Conservation (phyloP, 2,329 filamentous ascomycete genomes). For the Curvularia eragrostidis region DNA sequence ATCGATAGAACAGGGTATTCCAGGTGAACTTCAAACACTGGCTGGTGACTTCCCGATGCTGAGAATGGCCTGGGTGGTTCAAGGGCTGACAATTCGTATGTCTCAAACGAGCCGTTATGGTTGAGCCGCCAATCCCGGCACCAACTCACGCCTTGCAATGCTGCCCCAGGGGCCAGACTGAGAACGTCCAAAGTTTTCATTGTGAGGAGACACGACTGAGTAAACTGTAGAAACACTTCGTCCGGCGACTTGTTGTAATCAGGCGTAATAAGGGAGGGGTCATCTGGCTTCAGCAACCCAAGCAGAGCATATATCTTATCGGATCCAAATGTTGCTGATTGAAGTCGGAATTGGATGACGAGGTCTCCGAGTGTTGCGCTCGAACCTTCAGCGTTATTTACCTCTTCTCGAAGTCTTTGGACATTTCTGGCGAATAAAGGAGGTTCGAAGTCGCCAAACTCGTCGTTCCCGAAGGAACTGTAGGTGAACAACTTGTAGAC, state of each 20-base stretch:
- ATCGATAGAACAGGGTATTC: background rate
- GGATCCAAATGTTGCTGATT: slow-evolving; percentile 12
- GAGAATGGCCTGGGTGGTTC: background rate
- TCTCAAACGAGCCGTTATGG: background rate
- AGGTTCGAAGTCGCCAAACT: background rate
- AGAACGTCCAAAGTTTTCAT: slow-evolving; percentile 7
- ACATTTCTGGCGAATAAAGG: background rate
- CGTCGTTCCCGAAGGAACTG: background rate
- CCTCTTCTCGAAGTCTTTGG: background rate
- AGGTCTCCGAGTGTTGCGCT: slow-evolving; percentile 1
- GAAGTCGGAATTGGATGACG: slow-evolving; percentile 7
- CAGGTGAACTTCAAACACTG: background rate
- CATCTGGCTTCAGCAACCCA: slow-evolving; percentile 6
- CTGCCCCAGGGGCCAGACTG: background rate
- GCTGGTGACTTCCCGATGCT: background rate
- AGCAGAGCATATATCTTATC: slow-evolving; percentile 19
- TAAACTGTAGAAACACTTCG: slow-evolving; percentile 11
- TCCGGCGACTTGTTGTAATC: slow-evolving; percentile 10
- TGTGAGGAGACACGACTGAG: slow-evolving; percentile 5
- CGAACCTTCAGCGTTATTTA: background rate
- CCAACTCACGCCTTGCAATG: slow-evolving; percentile 11
- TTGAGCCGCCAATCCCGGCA: slow-evolving; percentile 12
- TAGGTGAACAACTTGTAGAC: slow-evolving; percentile 4
- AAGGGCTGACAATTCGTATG: background rate
- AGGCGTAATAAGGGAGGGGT: slow-evolving; percentile 7